phyloP scores from a whole-genome alignment of 2,329 filamentous ascomycete species.

The Nigrograna mackinnonii region DNA sequence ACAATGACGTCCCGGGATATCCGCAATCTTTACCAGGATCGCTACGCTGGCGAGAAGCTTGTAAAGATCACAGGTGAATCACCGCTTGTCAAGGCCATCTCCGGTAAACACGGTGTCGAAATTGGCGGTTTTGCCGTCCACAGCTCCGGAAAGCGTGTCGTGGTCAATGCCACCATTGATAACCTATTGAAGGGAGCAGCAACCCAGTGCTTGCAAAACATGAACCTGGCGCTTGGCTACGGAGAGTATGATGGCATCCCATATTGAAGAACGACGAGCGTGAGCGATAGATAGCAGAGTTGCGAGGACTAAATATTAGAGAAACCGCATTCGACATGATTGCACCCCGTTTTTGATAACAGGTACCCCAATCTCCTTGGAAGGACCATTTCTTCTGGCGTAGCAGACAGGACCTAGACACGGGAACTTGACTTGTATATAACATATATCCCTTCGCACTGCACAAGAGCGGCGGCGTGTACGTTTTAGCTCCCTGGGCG shows the following conservation, averaged over 20 bases:
- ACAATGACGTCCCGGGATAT: slow-evolving; percentile 90
- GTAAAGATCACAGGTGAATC: slow-evolving; percentile 90
- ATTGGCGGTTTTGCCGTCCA: slow-evolving; percentile 96
- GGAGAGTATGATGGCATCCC: slow-evolving; percentile 89
- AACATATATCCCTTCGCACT: too few relatives aligned
- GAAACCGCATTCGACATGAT: too few relatives aligned
- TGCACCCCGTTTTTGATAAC: too few relatives aligned
- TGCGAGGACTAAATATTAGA: too few relatives aligned
- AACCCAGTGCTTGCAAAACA: slow-evolving; percentile 93
- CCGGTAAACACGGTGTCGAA: slow-evolving; percentile 84
- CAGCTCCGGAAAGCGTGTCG: slow-evolving; percentile 83
- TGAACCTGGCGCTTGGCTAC: slow-evolving; percentile 90
- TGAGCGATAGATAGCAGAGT: background rate
- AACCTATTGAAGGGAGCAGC: slow-evolving; percentile 92
- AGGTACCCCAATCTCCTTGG: too few relatives aligned
- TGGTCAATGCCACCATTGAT: slow-evolving; percentile 93
- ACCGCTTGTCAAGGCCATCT: slow-evolving; percentile 83
- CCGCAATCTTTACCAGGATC: slow-evolving; percentile 91
- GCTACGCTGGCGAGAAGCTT: slow-evolving; percentile 93
- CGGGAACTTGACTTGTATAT: too few relatives aligned
- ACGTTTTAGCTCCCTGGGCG: too few relatives aligned
- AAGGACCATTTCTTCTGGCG: too few relatives aligned
- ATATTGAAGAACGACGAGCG: slow-evolving; percentile 21
- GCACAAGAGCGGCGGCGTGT: too few relatives aligned
- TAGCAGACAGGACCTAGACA: too few relatives aligned